Evolutionary conservation across 2,329 filamentous ascomycete species (phyloP).

Genomic region (Alternaria consortialis): DNA sequence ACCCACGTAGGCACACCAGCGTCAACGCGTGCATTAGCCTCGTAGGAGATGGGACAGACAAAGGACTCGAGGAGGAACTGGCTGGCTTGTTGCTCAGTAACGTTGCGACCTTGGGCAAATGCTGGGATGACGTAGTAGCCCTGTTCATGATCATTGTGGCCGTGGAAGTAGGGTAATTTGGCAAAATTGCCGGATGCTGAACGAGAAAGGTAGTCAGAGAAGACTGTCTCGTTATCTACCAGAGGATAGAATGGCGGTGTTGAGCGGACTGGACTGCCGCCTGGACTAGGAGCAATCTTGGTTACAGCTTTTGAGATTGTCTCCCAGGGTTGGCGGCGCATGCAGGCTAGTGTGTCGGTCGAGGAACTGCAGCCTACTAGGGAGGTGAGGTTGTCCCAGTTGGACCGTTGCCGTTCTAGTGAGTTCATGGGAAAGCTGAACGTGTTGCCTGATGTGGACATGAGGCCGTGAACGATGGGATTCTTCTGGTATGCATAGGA

Average conservation of each 20-base stretch:
- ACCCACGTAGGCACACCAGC: conserved; percentile 25
- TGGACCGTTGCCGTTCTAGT: conserved; percentile 17
- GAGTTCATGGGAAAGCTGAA: conserved; percentile 32
- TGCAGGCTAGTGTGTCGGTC: conserved; percentile 25
- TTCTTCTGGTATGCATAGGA: conserved; percentile 57
- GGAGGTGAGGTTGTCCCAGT: conserved; percentile 28
- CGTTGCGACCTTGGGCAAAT: conserved; percentile 27
- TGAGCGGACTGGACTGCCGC: conserved; percentile 26
- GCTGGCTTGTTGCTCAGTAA: conserved; percentile 21
- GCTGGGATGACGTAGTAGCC: conserved; percentile 33
- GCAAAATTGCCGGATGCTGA: conserved; percentile 22
- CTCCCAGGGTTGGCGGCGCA: conserved; percentile 24
- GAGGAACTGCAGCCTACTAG: conserved; percentile 23
- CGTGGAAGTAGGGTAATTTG: conserved; percentile 26
- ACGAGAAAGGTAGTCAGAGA: conserved; percentile 30
- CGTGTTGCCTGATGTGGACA: conserved; percentile 47
- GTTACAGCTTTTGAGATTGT: conserved; percentile 17
- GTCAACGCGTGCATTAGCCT: conserved; percentile 16
- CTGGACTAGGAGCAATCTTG: conserved; percentile 27
- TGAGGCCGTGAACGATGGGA: conserved; percentile 58
- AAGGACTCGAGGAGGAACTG: conserved; percentile 28
- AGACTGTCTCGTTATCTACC: conserved; percentile 31
- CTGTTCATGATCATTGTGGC: conserved; percentile 31
- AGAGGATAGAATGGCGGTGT: conserved; percentile 28
- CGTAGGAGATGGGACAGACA: conserved; percentile 24